Evolutionary conservation across 768 basidiomycete genomes (phyloP).

Genomic region (Tremella yokohamensis): DNA sequence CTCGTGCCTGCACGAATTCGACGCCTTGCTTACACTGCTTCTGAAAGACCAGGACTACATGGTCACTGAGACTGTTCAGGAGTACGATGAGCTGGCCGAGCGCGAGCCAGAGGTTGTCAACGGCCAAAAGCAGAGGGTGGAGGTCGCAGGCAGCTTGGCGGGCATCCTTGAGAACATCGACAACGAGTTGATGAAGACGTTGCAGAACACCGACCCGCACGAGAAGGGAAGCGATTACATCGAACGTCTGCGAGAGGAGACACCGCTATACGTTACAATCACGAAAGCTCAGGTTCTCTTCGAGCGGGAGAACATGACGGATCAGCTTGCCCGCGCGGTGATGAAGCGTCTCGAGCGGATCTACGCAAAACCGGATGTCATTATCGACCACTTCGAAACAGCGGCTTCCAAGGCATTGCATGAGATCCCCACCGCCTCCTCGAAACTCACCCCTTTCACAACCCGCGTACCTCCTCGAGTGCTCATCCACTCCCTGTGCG

Average conservation of each 20-base stretch:
- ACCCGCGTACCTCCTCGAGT: conserved; percentile 61
- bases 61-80: conserved; percentile 73
- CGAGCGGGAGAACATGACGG: conserved; percentile 70
- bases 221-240: conserved; percentile 86
- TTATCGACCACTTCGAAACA: conserved; percentile 83
- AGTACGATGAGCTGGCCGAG: conserved; percentile 87
- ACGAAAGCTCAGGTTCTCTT: conserved; percentile 89
- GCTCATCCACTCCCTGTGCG: conserved; percentile 84
- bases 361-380: conserved; percentile 95
- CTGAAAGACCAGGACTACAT: conserved; percentile 69
- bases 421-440: conserved; percentile 52
- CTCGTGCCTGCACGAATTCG: conserved; percentile 78
- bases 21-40: conserved; percentile 77
- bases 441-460: conserved; percentile 60
- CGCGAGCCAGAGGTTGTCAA: conserved; percentile 64
- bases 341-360: conserved; percentile 97
- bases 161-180: conserved; percentile 93
- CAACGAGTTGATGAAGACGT: conserved; percentile 83
- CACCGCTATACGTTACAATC: conserved; percentile 86
- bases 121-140: conserved; percentile 60
- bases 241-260: conserved; percentile 92
- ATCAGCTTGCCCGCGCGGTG: conserved; percentile 78
- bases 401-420: conserved; percentile 53
- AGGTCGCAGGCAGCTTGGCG: conserved; percentile 91
- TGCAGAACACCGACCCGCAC: conserved; percentile 98